Base-by-base conservation (phyloP, 345 rosid species). In the Brassica carinata region DNA sequence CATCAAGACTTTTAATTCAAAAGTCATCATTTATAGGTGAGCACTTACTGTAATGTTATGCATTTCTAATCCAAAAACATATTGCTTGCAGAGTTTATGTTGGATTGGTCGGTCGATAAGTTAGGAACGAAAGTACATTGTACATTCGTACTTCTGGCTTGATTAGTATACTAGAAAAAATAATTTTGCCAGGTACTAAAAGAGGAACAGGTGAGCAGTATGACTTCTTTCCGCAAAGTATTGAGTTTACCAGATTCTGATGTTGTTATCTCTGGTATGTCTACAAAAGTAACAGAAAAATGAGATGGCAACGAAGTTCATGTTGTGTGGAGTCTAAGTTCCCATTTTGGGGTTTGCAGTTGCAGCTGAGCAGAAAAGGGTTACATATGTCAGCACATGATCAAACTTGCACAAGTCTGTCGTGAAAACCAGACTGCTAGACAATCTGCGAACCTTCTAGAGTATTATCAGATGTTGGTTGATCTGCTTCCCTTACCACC, bases 131-230 rank as follows among this genome's bases (percentile, higher is more conserved):
- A 91, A 84, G 26, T 23, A 23, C 26, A 23, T 23, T 23, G 97
- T 91, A 71, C 94, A 95, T 86, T 87, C 98, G 34, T 91, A 93
- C 85, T 90, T 93, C 82, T 91, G 99, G 99, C 97, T 93, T 38
- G 99, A 95, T 84, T 96, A 88, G 69, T 93, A 89, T 84, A 85
- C 97, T 0, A 98, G 82, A 71, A 93, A 89, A 79, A 93, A 89
- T 73, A 69, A 86, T 79, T 95, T 90, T 85, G 77, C 91, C 19
- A 85, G 97, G 78, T 95, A 91, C 78, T 84, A 88, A 91, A 88
- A 86, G 94, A 93, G 57, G 99, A 91, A 82, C 93, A 97, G 98
- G 87, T 71, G 43, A 90, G 90, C 59, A 96, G 98, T 64, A 88
- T 91, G 76, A 95, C 97, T 63, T 84, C 96, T 38, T 95, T 96